Conservation (phyloP, 2,329 filamentous ascomycete species). For the Claviceps sp. region DNA sequence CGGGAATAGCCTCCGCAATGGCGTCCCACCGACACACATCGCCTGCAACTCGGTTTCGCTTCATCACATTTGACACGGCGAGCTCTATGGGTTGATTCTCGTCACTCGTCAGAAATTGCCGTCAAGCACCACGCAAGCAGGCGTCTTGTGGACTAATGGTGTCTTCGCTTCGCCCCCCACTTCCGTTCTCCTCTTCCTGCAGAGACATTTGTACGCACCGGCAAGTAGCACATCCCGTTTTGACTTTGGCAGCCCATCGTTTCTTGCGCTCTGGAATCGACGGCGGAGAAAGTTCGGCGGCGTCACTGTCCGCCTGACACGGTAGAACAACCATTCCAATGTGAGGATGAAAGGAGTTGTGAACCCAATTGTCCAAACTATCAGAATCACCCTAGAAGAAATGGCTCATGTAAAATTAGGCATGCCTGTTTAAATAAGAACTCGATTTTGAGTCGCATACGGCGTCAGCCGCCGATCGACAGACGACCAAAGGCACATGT, state of each 20-base stretch:
- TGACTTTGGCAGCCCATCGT: slow-evolving; percentile 4
- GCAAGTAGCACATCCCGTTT: slow-evolving; percentile 5
- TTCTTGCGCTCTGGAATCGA: slow-evolving; percentile 1
- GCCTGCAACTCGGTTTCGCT: slow-evolving; percentile 2
- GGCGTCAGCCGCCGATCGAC: neutral
- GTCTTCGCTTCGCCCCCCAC: neutral
- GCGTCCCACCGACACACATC: slow-evolving; percentile 1
- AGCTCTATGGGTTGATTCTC: neutral
- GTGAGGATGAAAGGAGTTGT: neutral
- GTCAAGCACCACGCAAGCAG: neutral
- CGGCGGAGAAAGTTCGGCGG: neutral
- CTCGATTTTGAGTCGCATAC: too few relatives aligned
- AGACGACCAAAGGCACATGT: neutral
- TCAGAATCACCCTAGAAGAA: neutral
- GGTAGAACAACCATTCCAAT: neutral
- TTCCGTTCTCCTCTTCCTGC: neutral
- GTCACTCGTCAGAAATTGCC: neutral
- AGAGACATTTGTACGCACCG: slow-evolving; percentile 1
- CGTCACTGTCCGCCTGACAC: too few relatives aligned
- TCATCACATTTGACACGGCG: slow-evolving; percentile 4
- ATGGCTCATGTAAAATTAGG: too few relatives aligned
- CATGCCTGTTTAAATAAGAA: too few relatives aligned
- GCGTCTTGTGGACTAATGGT: neutral
- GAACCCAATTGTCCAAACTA: too few relatives aligned
- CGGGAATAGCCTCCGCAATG: slow-evolving; percentile 1